These are phyloP conservation scores for Megacollybia marginata DNA, from an alignment of 768 basidiomycete genomes.

Conservation along the genomic window DNA sequence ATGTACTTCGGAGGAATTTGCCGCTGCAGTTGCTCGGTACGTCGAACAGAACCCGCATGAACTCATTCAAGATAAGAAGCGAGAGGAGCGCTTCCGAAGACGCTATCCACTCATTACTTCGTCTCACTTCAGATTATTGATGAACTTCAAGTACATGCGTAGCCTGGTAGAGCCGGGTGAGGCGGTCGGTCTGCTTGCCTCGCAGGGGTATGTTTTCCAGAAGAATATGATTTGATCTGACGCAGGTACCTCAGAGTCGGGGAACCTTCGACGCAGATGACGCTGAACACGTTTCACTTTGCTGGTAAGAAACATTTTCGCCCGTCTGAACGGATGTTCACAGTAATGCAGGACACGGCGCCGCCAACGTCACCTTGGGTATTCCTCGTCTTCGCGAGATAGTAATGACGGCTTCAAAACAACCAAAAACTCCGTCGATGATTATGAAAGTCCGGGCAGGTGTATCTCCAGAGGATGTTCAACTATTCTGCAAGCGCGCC, in stretches of 20 bases:
- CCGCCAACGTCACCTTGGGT: slow-evolving; percentile 97
- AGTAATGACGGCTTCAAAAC: slow-evolving; percentile 95
- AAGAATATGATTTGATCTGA: not conserved
- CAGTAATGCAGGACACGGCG: slow-evolving; percentile 73
- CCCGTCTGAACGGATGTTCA: not conserved
- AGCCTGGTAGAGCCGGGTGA: slow-evolving; percentile 96
- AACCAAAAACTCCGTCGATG: slow-evolving; percentile 98
- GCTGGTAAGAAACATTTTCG: slow-evolving; percentile 53
- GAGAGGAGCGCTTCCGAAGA: slow-evolving; percentile 35
- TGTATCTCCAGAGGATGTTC: slow-evolving; percentile 47
- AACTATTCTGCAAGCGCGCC: slow-evolving; percentile 82
- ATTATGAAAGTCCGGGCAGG: slow-evolving; percentile 61
- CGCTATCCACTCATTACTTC: slow-evolving; percentile 39
- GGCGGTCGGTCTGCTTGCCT: slow-evolving; percentile 94
- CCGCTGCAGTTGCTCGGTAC: slow-evolving; percentile 72
- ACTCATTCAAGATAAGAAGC: slow-evolving; percentile 35
- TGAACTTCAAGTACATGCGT: slow-evolving; percentile 90
- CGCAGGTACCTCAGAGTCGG: slow-evolving; percentile 61
- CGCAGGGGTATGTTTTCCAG: slow-evolving; percentile 74
- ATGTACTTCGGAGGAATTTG: slow-evolving; percentile 89
- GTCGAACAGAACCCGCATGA: slow-evolving; percentile 63
- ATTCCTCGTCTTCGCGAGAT: slow-evolving; percentile 98
- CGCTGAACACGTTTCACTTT: slow-evolving; percentile 98
- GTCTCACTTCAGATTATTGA: slow-evolving; percentile 68
- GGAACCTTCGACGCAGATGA: slow-evolving; percentile 99